Conservation (phyloP, 2,329 filamentous ascomycete species). For the Cadophora malorum region DNA sequence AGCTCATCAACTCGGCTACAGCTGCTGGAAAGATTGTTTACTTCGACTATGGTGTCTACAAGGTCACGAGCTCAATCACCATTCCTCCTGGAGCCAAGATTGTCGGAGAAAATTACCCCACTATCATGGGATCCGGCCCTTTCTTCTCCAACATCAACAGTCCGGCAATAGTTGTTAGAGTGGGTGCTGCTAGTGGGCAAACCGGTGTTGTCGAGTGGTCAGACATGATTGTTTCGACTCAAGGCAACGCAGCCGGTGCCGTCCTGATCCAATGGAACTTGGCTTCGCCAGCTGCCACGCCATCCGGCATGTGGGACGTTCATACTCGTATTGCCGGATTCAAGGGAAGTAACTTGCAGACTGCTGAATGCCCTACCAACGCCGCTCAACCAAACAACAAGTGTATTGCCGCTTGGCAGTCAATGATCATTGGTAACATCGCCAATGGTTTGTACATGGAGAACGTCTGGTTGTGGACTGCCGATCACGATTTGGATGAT, state of each 20-base stretch:
- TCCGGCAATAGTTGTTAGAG: constrained; percentile 52
- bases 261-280: constrained; percentile 73
- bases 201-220: constrained; percentile 65
- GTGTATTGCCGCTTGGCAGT: constrained; percentile 47
- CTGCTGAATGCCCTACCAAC: constrained; percentile 70
- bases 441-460: constrained; percentile 55
- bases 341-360: constrained; percentile 53
- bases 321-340: constrained; percentile 52
- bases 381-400: constrained; percentile 46
- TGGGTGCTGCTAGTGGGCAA: constrained; percentile 50
- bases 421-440: constrained; percentile 45
- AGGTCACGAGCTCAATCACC: constrained; percentile 54
- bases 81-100: constrained; percentile 52
- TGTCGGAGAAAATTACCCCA: constrained; percentile 53
- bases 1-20: constrained; percentile 58
- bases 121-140: constrained; percentile 47
- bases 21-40: constrained; percentile 58
- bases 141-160: constrained; percentile 52
- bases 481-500: constrained; percentile 51
- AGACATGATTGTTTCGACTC: constrained; percentile 64
- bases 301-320: constrained; percentile 59
- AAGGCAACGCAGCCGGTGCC: constrained; percentile 65
- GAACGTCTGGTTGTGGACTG: constrained; percentile 56
- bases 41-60: constrained; percentile 63
- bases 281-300: constrained; percentile 56